Percentiles rank a stretch among this genome's conserved stretches.
These are phyloP conservation scores for Fusarium pseudocircinatum DNA, from an alignment of 2,329 filamentous ascomycete species.

Conservation along the genomic window DNA sequence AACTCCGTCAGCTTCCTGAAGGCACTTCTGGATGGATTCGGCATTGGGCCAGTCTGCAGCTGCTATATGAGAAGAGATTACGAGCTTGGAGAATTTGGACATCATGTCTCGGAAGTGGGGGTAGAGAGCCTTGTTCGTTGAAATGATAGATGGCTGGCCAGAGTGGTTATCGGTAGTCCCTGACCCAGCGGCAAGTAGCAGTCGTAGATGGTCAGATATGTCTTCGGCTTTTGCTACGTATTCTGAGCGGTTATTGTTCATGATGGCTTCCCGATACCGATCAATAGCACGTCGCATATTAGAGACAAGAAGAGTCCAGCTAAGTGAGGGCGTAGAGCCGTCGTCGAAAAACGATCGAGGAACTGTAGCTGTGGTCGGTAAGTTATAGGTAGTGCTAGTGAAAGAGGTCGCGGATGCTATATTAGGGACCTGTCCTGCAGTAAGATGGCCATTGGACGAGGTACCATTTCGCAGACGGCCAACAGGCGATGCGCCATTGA, in stretches of 20 bases:
- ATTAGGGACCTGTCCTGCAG: constrained; percentile 58
- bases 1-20: constrained; percentile 97
- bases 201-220: constrained; percentile 93
- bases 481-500: constrained; percentile 73
- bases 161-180: constrained; percentile 99
- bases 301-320: constrained; percentile 88
- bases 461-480: constrained; percentile 67
- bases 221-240: constrained; percentile 97
- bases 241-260: constrained; percentile 82
- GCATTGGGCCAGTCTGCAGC: constrained; percentile 94
- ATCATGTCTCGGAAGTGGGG: constrained; percentile 99
- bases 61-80: constrained; percentile 97
- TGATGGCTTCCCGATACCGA: constrained; percentile 88
- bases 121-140: constrained; percentile 95
- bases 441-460: constrained; percentile 53
- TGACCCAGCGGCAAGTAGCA: constrained; percentile 93
- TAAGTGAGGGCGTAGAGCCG: constrained; percentile 79
- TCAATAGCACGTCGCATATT: constrained; percentile 95
- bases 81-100: constrained; percentile 99
- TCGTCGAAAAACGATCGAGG: constrained; percentile 93
- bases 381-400: constrained; percentile 65
- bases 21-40: constrained; percentile 92
- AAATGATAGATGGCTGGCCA: constrained; percentile 98
- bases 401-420: constrained; percentile 70
- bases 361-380: constrained; percentile 68